A percentile compares a stretch with the other conserved stretches of the same genome.
Evolutionary conservation across 139 green algal genomes (phyloP).

Genomic region (Coelastrella sp.): DNA sequence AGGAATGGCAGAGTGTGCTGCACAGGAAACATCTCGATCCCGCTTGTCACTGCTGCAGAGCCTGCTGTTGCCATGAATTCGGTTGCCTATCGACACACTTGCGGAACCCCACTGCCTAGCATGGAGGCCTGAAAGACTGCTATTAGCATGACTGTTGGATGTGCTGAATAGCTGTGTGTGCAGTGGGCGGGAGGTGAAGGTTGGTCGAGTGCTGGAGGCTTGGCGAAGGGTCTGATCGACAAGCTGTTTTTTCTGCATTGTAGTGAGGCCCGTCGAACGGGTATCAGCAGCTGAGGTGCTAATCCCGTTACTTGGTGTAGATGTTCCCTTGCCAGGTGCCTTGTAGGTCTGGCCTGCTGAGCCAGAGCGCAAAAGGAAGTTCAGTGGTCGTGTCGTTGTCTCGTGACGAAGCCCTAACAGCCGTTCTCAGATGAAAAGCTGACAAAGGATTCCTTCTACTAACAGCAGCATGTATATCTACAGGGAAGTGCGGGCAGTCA

Average conservation of each 20-base stretch:
- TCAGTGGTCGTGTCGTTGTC: too few relatives aligned
- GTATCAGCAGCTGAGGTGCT: not conserved
- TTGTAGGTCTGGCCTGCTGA: too few relatives aligned
- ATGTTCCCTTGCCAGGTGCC: too few relatives aligned
- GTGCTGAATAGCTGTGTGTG: not conserved
- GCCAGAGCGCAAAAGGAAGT: too few relatives aligned
- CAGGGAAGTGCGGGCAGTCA: too few relatives aligned
- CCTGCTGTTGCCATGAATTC: not conserved
- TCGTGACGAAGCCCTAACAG: too few relatives aligned
- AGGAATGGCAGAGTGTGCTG: conserved; percentile 35
- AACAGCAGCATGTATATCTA: too few relatives aligned
- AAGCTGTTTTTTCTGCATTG: not conserved
- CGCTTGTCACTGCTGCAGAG: not conserved
- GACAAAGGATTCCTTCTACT: too few relatives aligned
- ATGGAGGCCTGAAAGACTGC: not conserved
- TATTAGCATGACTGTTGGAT: not conserved
- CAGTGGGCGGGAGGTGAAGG: not conserved
- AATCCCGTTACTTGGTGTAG: too few relatives aligned
- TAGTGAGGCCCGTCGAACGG: not conserved
- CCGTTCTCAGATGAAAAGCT: too few relatives aligned
- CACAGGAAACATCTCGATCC: not conserved
- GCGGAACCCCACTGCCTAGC: not conserved
- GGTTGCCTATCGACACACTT: not conserved
- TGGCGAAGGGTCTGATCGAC: not conserved
- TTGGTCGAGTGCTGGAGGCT: not conserved